Evolutionary conservation across 495 filamentous ascomycete species (phyloP).

Genomic region (Aspergillus carlsbadensis): DNA sequence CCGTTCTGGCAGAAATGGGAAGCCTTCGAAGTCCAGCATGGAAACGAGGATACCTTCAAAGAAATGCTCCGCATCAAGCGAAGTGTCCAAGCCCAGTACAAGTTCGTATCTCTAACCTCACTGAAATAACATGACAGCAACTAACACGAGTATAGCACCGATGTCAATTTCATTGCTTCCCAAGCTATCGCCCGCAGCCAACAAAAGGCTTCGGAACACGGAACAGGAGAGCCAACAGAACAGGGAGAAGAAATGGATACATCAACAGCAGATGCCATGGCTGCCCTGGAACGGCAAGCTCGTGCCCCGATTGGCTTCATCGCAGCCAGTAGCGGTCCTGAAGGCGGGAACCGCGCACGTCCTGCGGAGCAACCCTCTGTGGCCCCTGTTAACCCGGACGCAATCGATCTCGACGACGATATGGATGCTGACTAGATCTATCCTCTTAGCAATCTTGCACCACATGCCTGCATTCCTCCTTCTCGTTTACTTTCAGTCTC

Average conservation of each 20-base stretch:
- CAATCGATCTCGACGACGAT: slow-evolving; percentile 77
- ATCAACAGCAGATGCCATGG: slow-evolving; percentile 78
- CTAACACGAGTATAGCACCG: slow-evolving; percentile 55
- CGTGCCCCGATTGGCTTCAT: slow-evolving; percentile 90
- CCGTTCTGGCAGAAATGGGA: slow-evolving; percentile 98
- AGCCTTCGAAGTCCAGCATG: slow-evolving; percentile 91
- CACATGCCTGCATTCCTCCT: background rate
- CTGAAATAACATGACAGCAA: background rate
- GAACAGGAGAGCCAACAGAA: slow-evolving; percentile 30
- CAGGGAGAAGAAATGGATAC: slow-evolving; percentile 44
- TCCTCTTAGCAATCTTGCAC: slow-evolving; percentile 5
- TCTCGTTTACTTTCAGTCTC: slow-evolving; percentile 2
- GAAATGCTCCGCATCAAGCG: slow-evolving; percentile 98
- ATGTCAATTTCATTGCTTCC: slow-evolving; percentile 97
- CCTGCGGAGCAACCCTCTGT: slow-evolving; percentile 39
- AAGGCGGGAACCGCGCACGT: slow-evolving; percentile 64
- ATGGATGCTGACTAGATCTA: slow-evolving; percentile 47
- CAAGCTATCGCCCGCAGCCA: slow-evolving; percentile 88
- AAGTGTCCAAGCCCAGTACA: slow-evolving; percentile 96
- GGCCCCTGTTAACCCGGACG: slow-evolving; percentile 77
- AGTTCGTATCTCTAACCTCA: slow-evolving; percentile 48
- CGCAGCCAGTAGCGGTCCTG: slow-evolving; percentile 74
- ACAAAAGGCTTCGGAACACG: slow-evolving; percentile 47
- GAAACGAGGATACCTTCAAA: slow-evolving; percentile 99
- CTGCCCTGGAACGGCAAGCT: slow-evolving; percentile 82